phyloP scores from a whole-genome alignment of 129 eudicot species.

The Cynara cardunculus region DNA sequence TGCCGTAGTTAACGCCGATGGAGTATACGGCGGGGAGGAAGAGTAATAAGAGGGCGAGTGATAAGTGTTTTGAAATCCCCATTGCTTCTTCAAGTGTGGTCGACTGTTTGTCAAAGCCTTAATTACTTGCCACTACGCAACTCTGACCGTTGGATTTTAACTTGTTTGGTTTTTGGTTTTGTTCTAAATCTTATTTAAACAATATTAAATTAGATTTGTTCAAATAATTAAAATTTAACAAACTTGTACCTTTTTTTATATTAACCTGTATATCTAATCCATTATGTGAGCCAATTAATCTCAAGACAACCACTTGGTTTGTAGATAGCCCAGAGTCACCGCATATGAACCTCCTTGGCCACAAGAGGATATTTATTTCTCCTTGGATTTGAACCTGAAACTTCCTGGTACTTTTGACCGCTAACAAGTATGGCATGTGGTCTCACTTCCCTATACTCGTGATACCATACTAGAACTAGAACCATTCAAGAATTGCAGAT shows the following conservation, averaged over 20 bases:
- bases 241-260: not conserved
- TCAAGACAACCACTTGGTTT: too few species aligned
- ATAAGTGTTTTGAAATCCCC: slow-evolving; percentile 1
- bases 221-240: not conserved
- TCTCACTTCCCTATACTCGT: too few species aligned
- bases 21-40: slow-evolving; percentile 23
- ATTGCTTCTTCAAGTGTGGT: slow-evolving; percentile 10
- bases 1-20: slow-evolving; percentile 85
- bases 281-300: too few species aligned
- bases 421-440: too few species aligned
- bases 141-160: not conserved
- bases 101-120: not conserved
- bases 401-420: too few species aligned
- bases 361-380: too few species aligned
- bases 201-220: not conserved
- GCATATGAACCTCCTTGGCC: too few species aligned
- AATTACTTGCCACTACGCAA: not conserved
- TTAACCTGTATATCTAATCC: too few species aligned
- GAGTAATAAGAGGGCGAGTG: not conserved
- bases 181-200: not conserved
- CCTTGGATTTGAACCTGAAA: too few species aligned
- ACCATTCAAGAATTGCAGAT: not conserved
- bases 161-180: not conserved
- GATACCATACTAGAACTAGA: not conserved
- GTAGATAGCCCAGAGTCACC: too few species aligned